Conservation (phyloP, 2,329 filamentous ascomycete species). For the Pseudogymnoascus sp. region DNA sequence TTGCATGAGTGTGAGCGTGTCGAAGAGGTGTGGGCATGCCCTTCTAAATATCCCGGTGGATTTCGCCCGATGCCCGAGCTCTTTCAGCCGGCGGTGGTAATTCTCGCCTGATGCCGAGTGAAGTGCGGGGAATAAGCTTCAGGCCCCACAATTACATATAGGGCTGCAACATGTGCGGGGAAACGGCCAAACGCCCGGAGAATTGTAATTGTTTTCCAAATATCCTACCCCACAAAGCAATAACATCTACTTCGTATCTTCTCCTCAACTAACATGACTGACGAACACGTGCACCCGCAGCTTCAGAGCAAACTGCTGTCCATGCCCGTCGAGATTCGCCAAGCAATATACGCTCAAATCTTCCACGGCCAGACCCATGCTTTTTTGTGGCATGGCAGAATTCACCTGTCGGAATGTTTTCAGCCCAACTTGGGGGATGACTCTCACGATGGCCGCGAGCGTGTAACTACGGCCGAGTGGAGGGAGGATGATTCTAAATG, state of each 20-base stretch:
- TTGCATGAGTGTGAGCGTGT: background rate
- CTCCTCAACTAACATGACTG: background rate
- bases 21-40: background rate
- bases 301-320: background rate
- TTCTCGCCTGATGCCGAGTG: constrained; percentile 2
- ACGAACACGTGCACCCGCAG: background rate
- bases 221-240: background rate
- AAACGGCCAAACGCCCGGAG: background rate
- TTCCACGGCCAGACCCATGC: background rate
- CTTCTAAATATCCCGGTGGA: background rate
- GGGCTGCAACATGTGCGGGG: background rate
- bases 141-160: background rate
- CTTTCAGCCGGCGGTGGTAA: background rate
- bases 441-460: background rate
- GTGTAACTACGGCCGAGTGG: background rate
- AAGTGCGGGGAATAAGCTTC: background rate
- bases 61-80: constrained; percentile 2
- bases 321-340: background rate
- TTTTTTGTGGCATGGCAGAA: background rate
- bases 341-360: background rate
- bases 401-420: background rate
- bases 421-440: background rate
- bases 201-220: background rate
- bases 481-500: background rate
- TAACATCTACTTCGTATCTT: background rate